Percentiles rank a stretch among this genome's conserved stretches.
These are phyloP conservation scores for Pseudomicrostroma phylloplanum DNA, from an alignment of 1,284 basidiomycete genomes.

Conservation along the genomic window DNA sequence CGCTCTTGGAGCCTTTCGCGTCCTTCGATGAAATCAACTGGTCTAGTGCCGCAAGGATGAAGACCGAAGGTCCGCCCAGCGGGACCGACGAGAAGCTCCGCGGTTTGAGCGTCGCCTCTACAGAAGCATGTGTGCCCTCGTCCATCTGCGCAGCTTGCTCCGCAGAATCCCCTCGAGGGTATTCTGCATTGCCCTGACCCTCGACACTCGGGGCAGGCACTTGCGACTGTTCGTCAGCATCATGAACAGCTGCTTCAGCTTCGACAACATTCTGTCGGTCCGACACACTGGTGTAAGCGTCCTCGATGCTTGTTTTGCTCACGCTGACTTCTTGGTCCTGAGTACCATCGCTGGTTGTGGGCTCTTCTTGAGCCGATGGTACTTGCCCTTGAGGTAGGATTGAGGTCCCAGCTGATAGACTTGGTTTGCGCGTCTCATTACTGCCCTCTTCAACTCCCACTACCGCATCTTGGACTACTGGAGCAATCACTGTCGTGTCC, in stretches of 20 bases:
- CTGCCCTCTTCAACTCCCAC: neutral
- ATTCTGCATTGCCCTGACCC: neutral
- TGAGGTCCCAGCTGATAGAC: constrained; percentile 7
- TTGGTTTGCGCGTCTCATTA: neutral
- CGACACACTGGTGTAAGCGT: neutral
- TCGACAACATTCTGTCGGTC: neutral
- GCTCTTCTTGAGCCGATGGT: neutral
- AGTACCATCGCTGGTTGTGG: neutral
- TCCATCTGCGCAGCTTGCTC: neutral
- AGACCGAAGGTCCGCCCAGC: constrained; percentile 25
- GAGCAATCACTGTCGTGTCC: neutral
- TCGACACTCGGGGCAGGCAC: neutral
- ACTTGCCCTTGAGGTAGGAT: constrained; percentile 7
- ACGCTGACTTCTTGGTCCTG: neutral
- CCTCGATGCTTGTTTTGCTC: neutral
- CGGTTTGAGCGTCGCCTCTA: neutral
- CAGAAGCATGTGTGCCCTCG: neutral
- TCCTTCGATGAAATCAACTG: constrained; percentile 39
- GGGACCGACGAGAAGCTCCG: neutral
- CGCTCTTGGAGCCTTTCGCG: constrained; percentile 27
- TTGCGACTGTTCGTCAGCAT: neutral
- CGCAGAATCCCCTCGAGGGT: too few relatives aligned
- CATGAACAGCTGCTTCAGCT: neutral
- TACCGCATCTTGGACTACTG: neutral
- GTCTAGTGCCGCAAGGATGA: constrained; percentile 47